Conservation (phyloP, 1,284 basidiomycete genomes). For the Cutaneotrichosporon mucoides region DNA sequence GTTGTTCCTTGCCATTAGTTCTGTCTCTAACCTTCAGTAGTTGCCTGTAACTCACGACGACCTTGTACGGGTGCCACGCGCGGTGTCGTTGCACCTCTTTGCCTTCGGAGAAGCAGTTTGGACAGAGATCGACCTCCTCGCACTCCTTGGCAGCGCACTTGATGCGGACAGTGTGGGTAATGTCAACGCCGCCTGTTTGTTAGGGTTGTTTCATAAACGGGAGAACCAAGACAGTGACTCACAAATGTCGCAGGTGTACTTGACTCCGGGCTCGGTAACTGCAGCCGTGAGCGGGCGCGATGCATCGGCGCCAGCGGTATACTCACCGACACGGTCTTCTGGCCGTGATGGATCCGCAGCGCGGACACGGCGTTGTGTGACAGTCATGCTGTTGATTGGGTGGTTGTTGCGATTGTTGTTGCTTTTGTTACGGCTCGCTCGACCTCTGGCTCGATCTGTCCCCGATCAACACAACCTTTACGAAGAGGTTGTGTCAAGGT, state of each 20-base stretch:
- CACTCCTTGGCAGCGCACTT: slow-evolving; percentile 82
- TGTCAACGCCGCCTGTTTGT: slow-evolving; percentile 31
- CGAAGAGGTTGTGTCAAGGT: too few species aligned
- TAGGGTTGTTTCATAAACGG: too few species aligned
- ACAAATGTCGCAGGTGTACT: slow-evolving; percentile 50
- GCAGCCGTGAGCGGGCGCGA: background rate
- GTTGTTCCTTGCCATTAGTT: slow-evolving; percentile 65
- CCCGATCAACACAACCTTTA: too few species aligned
- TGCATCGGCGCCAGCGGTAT: background rate
- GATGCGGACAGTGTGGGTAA: slow-evolving; percentile 80
- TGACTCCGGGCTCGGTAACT: slow-evolving; percentile 45
- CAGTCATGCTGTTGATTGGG: slow-evolving; percentile 36
- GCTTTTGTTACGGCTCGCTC: background rate
- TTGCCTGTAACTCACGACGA: slow-evolving; percentile 62
- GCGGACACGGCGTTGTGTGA: slow-evolving; percentile 43
- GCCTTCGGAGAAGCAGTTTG: slow-evolving; percentile 84
- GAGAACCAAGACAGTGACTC: background rate
- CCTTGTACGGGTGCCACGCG: slow-evolving; percentile 83
- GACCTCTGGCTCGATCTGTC: background rate
- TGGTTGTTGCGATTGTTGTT: background rate
- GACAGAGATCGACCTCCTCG: slow-evolving; percentile 81
- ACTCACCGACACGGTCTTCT: slow-evolving; percentile 36
- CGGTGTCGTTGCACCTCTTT: slow-evolving; percentile 85
- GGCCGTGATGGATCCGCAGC: slow-evolving; percentile 32
- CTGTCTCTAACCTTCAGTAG: too few species aligned